These are phyloP conservation scores for Fusarium bactridioides DNA, from an alignment of 2,329 filamentous ascomycete genomes.

Conservation along the genomic window DNA sequence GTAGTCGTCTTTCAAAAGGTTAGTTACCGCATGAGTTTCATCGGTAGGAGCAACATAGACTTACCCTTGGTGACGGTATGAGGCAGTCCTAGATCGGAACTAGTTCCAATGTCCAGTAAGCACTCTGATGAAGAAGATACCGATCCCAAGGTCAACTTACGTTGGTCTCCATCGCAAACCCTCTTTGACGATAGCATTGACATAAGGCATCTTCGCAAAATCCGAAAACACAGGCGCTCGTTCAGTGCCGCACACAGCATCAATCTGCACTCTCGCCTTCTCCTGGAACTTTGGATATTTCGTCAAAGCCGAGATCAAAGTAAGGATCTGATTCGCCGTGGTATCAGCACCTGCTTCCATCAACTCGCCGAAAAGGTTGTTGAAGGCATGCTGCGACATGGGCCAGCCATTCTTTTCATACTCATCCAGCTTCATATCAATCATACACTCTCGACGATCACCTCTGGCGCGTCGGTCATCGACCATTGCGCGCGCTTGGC, in stretches of 20 bases:
- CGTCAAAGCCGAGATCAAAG: not conserved
- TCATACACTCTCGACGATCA: not conserved
- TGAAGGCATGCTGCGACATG: not conserved
- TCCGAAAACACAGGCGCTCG: not conserved
- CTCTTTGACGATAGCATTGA: not conserved
- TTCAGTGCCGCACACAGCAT: not conserved
- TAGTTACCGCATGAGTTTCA: fast-evolving
- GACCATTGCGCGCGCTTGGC: not conserved
- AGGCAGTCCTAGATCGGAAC: not conserved
- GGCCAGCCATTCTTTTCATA: not conserved
- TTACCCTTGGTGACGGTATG: not conserved
- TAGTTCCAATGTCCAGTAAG: not conserved
- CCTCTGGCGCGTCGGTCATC: not conserved
- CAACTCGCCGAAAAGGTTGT: not conserved
- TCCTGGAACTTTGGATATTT: not conserved
- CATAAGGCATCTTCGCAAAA: not conserved
- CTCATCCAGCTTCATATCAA: not conserved
- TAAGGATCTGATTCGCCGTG: not conserved
- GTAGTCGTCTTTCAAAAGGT: not conserved
- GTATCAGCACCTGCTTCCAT: not conserved
- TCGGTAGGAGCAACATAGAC: not conserved
- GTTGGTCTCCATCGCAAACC: not conserved
- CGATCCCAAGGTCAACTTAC: not conserved
- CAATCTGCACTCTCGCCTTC: not conserved
- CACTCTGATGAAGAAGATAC: fast-evolving